Base-by-base conservation (phyloP, 2,329 filamentous ascomycete species). In the Huntiella omanensis region DNA sequence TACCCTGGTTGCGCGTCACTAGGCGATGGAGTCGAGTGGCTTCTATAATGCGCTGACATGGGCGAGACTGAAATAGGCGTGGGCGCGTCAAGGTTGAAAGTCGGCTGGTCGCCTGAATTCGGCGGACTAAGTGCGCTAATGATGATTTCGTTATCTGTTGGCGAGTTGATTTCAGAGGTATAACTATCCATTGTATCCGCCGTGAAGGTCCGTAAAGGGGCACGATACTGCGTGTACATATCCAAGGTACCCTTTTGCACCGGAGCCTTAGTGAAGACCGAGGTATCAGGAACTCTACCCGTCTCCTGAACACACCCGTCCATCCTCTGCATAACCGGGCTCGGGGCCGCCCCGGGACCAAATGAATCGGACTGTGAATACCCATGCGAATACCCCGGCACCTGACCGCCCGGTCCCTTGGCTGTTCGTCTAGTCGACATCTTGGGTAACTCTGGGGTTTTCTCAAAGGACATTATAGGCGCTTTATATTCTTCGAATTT, bases 131-230 rank as follows among this genome's bases (percentile, higher is more conserved):
- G 38, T 3, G 47, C 47, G 13, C 47, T 49, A 19, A 49, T 41
- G 11, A 49, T 37, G 8, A 38, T 39, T n/a, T 36, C 36, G n/a
- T 43, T 41, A 11, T 42, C 33, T 3, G 19, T 45, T 7, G 47
- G 47, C 7, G 47, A 49, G n/a, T 15, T 34, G 19, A 49, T 39
- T 12, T 38, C 43, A 8, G 47, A 49, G 6, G 47, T 49, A n/a
- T 49, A 49, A 19, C 47, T 49, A 6, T 46, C 43, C 33, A 42
- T 49, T 17, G 46, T 48, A 11, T 44, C 34, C n/a, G 36, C 39
- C 10, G 40, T 48, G 16, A 48, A 33, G 5, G 33, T 45, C 11
- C 47, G 47, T 8, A 46, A 33, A 5, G 19, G 34, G 6, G 37
- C 19, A 4, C 28, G 16, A 15, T 16, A 33, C 8, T 45, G 42